Conservation (phyloP, 2,329 filamentous ascomycete genomes). For the Tympanopsis confertula region DNA sequence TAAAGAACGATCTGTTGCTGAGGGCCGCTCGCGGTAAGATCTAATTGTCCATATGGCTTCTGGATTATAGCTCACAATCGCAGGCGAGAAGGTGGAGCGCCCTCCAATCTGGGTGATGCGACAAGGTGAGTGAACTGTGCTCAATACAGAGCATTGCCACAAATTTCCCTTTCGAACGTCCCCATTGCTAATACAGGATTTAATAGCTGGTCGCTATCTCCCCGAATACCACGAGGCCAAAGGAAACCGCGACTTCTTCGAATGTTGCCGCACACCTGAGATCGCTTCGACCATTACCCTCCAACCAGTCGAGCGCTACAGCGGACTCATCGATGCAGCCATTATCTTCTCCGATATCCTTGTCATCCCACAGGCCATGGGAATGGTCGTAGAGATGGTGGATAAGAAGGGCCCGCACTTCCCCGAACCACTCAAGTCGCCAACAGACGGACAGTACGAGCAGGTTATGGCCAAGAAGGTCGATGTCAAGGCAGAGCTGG, state of each 20-base stretch:
- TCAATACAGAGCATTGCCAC: not conserved
- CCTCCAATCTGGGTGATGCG: conserved; percentile 99
- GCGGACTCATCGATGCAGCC: conserved; percentile 81
- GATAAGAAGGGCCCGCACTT: conserved; percentile 96
- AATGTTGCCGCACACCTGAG: conserved; percentile 87
- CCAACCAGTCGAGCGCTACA: conserved; percentile 86
- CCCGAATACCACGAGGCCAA: conserved; percentile 97
- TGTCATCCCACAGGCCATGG: conserved; percentile 93
- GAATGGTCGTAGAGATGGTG: conserved; percentile 97
- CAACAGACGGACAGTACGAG: conserved; percentile 72
- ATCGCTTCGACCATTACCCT: conserved; percentile 87
- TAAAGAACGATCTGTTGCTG: conserved; percentile 1
- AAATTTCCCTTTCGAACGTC: conserved; percentile 2
- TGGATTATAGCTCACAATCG: conserved; percentile 2
- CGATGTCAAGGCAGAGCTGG: conserved; percentile 73
- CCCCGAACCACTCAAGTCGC: conserved; percentile 68
- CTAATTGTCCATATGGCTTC: not conserved
- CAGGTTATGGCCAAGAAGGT: conserved; percentile 66
- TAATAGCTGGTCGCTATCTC: conserved; percentile 80
- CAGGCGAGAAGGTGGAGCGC: conserved; percentile 81
- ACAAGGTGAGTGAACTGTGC: conserved; percentile 54
- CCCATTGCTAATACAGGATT: conserved; percentile 5
- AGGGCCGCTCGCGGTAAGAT: not conserved
- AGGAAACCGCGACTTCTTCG: conserved; percentile 85
- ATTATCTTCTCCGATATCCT: conserved; percentile 99